Evolutionary conservation across 108 stramenopile species (phyloP).

Genomic region (Ochromonas danica): DNA sequence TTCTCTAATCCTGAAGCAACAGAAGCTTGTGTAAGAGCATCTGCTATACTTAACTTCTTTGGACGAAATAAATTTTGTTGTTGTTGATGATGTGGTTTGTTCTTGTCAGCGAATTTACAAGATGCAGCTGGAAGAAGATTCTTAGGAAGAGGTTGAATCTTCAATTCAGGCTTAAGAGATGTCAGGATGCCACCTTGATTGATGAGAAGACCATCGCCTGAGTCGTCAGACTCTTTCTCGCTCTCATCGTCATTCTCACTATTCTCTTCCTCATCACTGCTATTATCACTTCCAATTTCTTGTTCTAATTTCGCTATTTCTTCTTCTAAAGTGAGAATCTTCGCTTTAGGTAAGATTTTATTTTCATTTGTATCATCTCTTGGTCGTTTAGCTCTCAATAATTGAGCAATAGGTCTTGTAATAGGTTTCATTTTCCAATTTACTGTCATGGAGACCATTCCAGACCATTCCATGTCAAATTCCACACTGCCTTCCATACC

Average conservation of each 20-base stretch:
- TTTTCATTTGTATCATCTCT: background rate
- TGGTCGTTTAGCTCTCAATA: background rate
- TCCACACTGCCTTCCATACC: too few species aligned
- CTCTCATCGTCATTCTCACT: background rate
- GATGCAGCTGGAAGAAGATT: background rate
- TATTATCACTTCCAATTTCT: background rate
- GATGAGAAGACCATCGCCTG: background rate
- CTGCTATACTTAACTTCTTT: background rate
- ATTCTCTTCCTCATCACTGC: background rate
- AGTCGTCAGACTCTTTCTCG: background rate
- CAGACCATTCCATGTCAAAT: too few species aligned
- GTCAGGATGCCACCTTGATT: background rate
- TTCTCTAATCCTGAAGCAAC: conserved; percentile 57
- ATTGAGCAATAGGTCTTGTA: background rate
- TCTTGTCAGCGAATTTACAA: background rate
- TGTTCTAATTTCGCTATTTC: background rate
- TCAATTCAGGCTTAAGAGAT: background rate
- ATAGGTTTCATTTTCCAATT: conserved; percentile 2
- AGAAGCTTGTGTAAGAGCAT: background rate
- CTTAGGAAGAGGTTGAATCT: background rate
- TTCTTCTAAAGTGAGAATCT: background rate
- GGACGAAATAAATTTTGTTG: background rate
- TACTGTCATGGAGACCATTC: too few species aligned
- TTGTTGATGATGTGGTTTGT: background rate
- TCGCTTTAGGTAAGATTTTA: background rate